phyloP scores from a whole-genome alignment of 495 filamentous ascomycete species.

The Penicillium crystallinum region DNA sequence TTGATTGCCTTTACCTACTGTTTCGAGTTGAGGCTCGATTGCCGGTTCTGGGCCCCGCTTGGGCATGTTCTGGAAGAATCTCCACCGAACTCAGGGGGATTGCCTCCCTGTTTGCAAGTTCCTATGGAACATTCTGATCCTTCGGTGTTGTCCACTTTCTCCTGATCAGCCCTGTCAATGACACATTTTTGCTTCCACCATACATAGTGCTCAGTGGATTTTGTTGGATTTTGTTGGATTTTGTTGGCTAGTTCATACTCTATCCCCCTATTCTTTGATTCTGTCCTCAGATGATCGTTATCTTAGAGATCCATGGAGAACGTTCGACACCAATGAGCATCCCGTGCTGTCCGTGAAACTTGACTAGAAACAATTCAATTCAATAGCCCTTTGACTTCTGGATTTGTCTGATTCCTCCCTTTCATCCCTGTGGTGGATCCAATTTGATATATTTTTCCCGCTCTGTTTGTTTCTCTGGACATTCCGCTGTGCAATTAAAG shows the following conservation, averaged over 20 bases:
- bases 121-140: slow-evolving; percentile 3
- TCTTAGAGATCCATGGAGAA: background rate
- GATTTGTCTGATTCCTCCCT: slow-evolving; percentile 1
- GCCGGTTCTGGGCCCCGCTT: background rate
- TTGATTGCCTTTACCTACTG: background rate
- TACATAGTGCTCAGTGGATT: too few species aligned
- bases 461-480: background rate
- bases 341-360: background rate
- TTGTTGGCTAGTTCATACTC: background rate
- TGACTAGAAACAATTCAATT: slow-evolving; percentile 6
- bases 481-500: background rate
- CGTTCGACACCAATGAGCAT: background rate
- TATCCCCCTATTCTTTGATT: background rate
- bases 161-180: slow-evolving; percentile 9
- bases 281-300: slow-evolving; percentile 1
- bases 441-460: background rate
- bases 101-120: slow-evolving; percentile 12
- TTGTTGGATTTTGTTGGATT: background rate
- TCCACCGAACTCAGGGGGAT: slow-evolving; percentile 4
- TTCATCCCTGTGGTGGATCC: slow-evolving; percentile 4
- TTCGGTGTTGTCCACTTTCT: slow-evolving; percentile 1
- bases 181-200: background rate
- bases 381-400: background rate
- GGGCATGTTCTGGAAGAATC: slow-evolving; percentile 8
- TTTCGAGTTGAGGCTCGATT: background rate